Evolutionary conservation across 1,139 yeast genomes (phyloP).

Genomic region (Komagataea norvegica): DNA sequence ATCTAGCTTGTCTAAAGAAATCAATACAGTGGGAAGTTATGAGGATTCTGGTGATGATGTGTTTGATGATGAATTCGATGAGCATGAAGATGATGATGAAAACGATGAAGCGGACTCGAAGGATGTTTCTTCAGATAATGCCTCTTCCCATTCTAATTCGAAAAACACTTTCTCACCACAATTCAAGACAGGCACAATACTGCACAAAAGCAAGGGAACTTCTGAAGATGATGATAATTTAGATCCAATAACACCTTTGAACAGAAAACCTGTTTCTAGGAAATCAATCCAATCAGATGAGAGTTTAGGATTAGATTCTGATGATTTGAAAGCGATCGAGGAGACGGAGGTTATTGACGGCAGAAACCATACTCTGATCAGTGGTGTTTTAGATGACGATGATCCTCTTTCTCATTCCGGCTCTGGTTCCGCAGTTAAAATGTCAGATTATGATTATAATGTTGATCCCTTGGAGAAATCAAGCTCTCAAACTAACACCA

Average conservation of each 20-base stretch:
- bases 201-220: slow-evolving; percentile 6
- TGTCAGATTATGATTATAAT: slow-evolving; percentile 2
- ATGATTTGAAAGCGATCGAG: slow-evolving; percentile 4
- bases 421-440: neutral
- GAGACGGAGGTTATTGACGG: slow-evolving; percentile 9
- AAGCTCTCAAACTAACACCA: neutral
- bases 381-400: slow-evolving; percentile 6
- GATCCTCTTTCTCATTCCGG: slow-evolving; percentile 14
- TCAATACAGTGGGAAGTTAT: slow-evolving; percentile 10
- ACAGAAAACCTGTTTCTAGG: neutral
- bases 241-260: slow-evolving; percentile 22
- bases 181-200: slow-evolving; percentile 22
- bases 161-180: slow-evolving; percentile 1
- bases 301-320: slow-evolving; percentile 3
- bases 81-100: slow-evolving; percentile 12
- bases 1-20: slow-evolving; percentile 23
- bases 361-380: slow-evolving; percentile 1
- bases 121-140: neutral
- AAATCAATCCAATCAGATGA: neutral
- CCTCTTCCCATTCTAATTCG: neutral
- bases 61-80: slow-evolving; percentile 14
- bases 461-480: slow-evolving; percentile 6
- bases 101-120: neutral
- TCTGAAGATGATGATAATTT: slow-evolving; percentile 14
- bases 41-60: slow-evolving; percentile 18